Evolutionary conservation across 331 rosid genomes (phyloP), one percentile per base, ranked within the genome.

Genomic region (Pyrus hybrid): DNA sequence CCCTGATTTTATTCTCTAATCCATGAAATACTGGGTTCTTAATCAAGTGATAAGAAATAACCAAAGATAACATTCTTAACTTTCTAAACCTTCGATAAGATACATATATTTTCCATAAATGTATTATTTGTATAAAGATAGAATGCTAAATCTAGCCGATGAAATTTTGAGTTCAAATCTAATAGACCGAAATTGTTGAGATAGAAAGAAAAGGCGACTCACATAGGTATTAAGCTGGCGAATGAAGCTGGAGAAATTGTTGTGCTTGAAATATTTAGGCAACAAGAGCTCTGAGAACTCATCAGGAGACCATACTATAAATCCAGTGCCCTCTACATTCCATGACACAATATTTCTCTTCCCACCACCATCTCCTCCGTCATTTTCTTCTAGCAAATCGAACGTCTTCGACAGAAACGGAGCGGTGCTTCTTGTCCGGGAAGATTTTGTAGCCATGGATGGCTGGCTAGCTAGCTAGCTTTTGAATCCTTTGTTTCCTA

Each of bases 211-310:
- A 17, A 7, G 37, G 7, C 6, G 2, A 83, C 97, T 83, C 73
- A 93, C 98, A 73, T 93, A 93, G 37, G 97, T 93, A 80, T 93
- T 93, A 33, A 93, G 86, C 78, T 93, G 98, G 67, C 98, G 96
- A 80, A 91, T 85, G 83, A 93, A 93, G 86, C 98, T 93, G 20
- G 98, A 93, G 89, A 91, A 93, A 45, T 93, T 93, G 54, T 85
- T 93, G 84, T 93, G 98, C 79, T 93, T 93, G 91, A 91, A 93
- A 77, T 76, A 91, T 67, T 83, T 93, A 0, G 98, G 98, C 88
- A 93, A 78, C 73, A 86, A 73, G 33, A 81, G 76, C 17, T 93
- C 93, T 26, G 96, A 89, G 76, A 93, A 93, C 13, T 91, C 96
- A 13, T 87, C 92, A 0, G 96, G 98, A 81, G 87, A 89, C 98